phyloP scores from a whole-genome alignment of 768 basidiomycete genomes.

The Peribolospora kevripleyi region DNA sequence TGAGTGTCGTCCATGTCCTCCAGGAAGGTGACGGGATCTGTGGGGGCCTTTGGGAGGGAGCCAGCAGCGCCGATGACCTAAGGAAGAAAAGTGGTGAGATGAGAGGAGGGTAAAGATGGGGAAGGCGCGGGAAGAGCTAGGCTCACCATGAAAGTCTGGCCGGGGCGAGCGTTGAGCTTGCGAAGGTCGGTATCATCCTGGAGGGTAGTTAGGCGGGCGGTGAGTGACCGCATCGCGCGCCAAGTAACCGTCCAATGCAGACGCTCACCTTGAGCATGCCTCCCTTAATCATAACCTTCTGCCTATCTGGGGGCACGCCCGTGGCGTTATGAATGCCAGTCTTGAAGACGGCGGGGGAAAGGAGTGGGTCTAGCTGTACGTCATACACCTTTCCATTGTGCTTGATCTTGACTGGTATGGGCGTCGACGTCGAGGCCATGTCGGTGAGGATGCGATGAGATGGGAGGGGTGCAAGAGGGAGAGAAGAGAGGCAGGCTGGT shows the following conservation, averaged over 20 bases:
- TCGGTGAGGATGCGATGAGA: no score
- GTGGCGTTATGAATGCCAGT: constrained; percentile 42
- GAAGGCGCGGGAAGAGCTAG: neutral
- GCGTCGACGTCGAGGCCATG: neutral
- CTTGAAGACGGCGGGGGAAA: constrained; percentile 51
- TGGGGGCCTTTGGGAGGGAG: constrained; percentile 68
- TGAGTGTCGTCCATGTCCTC: constrained; percentile 77
- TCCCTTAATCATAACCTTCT: constrained; percentile 95
- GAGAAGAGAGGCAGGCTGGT: no score
- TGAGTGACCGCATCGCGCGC: neutral
- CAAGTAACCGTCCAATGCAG: neutral
- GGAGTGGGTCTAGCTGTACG: constrained; percentile 45
- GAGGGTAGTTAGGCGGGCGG: neutral
- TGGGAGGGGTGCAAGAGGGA: no score
- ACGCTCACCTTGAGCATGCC: constrained; percentile 7
- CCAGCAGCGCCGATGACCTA: constrained; percentile 68
- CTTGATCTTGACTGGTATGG: constrained; percentile 44
- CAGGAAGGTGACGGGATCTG: constrained; percentile 51
- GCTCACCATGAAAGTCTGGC: constrained; percentile 57
- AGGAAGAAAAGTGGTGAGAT: neutral
- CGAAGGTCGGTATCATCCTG: constrained; percentile 72
- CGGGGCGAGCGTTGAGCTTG: constrained; percentile 38
- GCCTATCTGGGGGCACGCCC: constrained; percentile 37
- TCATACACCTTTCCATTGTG: constrained; percentile 61
- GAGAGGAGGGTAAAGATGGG: no score